These are phyloP conservation scores for Lipomyces kockii DNA, from an alignment of 805 yeast genomes.

Conservation along the genomic window DNA sequence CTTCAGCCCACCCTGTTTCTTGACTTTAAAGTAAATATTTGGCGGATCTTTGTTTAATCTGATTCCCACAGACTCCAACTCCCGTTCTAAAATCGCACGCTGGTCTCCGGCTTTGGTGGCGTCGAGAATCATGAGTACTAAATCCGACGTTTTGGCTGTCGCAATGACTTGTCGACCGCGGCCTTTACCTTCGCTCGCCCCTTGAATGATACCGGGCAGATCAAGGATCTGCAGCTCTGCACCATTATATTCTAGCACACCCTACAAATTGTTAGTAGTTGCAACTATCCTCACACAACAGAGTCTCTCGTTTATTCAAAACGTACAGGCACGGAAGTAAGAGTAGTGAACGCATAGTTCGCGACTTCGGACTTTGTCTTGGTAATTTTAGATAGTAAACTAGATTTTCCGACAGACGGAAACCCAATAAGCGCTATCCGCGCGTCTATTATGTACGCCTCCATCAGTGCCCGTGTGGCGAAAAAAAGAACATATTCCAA, in stretches of 20 bases:
- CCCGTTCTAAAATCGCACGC: constrained; percentile 81
- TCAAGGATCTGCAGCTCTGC: constrained; percentile 98
- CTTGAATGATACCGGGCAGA: constrained; percentile 95
- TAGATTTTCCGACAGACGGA: constrained; percentile 97
- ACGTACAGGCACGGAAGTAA: constrained; percentile 81
- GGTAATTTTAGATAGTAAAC: constrained; percentile 84
- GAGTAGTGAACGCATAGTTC: constrained; percentile 90
- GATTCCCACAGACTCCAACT: constrained; percentile 91
- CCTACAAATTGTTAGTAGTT: constrained; percentile 43
- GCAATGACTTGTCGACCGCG: constrained; percentile 97
- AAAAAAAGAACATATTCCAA: not conserved
- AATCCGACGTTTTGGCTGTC: constrained; percentile 89
- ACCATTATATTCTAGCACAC: constrained; percentile 91
- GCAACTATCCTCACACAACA: not conserved
- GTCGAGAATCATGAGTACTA: constrained; percentile 90
- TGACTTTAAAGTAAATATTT: constrained; percentile 73
- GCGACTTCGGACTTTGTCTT: constrained; percentile 95
- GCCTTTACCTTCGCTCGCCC: constrained; percentile 97
- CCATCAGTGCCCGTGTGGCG: not conserved
- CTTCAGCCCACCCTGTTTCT: constrained; percentile 91
- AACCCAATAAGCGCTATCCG: constrained; percentile 94
- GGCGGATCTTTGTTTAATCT: constrained; percentile 83
- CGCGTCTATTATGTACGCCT: constrained; percentile 61
- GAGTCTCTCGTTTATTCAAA: not conserved
- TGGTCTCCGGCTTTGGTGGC: constrained; percentile 94